Conservation (phyloP, 2,329 filamentous ascomycete species). For the Elsinoe batatas region DNA sequence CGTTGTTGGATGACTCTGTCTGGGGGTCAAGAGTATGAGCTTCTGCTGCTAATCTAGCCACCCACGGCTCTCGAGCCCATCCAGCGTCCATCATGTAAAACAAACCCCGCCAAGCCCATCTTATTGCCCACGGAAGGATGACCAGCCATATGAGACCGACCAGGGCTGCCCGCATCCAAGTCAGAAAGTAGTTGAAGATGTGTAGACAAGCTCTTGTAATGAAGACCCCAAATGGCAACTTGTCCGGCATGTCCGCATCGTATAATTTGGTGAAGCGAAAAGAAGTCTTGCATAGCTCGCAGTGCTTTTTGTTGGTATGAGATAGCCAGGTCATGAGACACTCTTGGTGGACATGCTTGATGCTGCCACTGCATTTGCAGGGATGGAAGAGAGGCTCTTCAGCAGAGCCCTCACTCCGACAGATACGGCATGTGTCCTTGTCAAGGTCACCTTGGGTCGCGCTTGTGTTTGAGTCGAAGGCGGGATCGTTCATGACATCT, state of each 20-base stretch:
- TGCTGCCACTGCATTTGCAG: slow-evolving; percentile 97
- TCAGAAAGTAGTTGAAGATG: slow-evolving; percentile 57
- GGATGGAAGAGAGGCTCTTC: slow-evolving; percentile 90
- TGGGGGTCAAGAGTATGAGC: background rate
- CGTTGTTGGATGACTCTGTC: background rate
- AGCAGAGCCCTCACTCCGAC: slow-evolving; percentile 72
- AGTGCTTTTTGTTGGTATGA: slow-evolving; percentile 98
- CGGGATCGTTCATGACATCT: slow-evolving; percentile 50
- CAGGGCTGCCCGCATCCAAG: slow-evolving; percentile 67
- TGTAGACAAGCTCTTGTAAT: slow-evolving; percentile 68
- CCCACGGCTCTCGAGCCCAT: slow-evolving; percentile 40
- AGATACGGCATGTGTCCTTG: slow-evolving; percentile 90
- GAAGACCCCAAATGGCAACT: slow-evolving; percentile 72
- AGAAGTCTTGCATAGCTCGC: slow-evolving; percentile 96
- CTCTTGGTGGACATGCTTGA: slow-evolving; percentile 96
- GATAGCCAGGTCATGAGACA: slow-evolving; percentile 98
- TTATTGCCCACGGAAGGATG: slow-evolving; percentile 80
- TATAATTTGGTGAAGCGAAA: slow-evolving; percentile 98
- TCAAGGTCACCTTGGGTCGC: slow-evolving; percentile 30
- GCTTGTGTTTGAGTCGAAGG: slow-evolving; percentile 34
- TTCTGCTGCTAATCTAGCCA: slow-evolving; percentile 17
- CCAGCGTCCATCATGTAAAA: slow-evolving; percentile 89
- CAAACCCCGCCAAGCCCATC: slow-evolving; percentile 82
- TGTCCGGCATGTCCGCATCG: slow-evolving; percentile 81
- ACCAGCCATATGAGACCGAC: slow-evolving; percentile 83